Evolutionary conservation across 1,284 basidiomycete genomes (phyloP), one percentile per base, ranked within the genome.

Genomic region (Peniophora sp.): DNA sequence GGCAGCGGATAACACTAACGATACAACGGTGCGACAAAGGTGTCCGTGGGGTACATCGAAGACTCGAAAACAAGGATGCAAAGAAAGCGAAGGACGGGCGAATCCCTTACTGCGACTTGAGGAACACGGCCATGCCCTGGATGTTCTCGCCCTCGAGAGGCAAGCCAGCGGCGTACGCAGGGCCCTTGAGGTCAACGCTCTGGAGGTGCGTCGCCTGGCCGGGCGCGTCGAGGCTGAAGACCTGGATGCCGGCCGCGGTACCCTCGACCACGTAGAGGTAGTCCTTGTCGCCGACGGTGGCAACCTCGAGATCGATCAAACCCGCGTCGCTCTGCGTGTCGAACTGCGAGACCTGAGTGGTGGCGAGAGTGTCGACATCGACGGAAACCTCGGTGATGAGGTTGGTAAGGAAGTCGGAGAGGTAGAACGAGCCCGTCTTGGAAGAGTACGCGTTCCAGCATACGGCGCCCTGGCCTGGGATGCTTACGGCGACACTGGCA

Each of bases 91-190:
- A 32, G 27, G 27, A 32, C 27, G 27, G 27, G n/a, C 5, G 27
- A 32, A 32, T 12, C 27, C 6, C 27, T 32, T 32, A 32, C 27
- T 32, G 27, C 34, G 34, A 36, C 37, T 41, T 41, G 18, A 54
- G 46, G 49, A 52, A 55, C 5, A 51, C 47, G 23, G 52, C 24
- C 50, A 55, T 52, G 15, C 54, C 54, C 46, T 54, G 53, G 12
- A 55, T 17, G 27, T 54, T 54, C 12, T 20, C 23, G 20, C 43
- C 43, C n/a, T 32, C 27, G 27, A 24, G 60, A 58, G 43, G 51
- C 59, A 32, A 32, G 27, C 27, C 27, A 32, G 27, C 27, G 12
- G 27, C 27, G 27, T 5, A 32, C n/a, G 39, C 39, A 8, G 39
- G 39, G n/a, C 39, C 20, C 15, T n/a, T 17, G 39, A 41, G 39